Base-by-base conservation (phyloP, 2,329 filamentous ascomycete species). In the Lithohypha guttulata region DNA sequence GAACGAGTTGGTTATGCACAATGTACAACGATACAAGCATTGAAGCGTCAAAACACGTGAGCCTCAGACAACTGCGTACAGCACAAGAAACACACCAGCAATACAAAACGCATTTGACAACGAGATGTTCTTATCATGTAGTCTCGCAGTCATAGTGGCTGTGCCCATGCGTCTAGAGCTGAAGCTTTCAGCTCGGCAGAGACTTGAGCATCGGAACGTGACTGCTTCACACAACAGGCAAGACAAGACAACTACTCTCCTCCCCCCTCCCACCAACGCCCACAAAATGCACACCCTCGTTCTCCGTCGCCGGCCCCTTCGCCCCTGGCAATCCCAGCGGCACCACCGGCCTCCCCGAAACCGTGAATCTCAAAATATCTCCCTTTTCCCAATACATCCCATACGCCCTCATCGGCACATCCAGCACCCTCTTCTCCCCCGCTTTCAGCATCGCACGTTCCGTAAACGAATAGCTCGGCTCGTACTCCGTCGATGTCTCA, bases 161-260 rank as follows among this genome's bases (percentile, higher is more conserved):
- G n/a, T n/a, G n/a, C n/a, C n/a, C n/a, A n/a, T n/a, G n/a, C n/a
- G n/a, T n/a, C n/a, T n/a, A n/a, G n/a, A n/a, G n/a, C n/a, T n/a
- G n/a, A n/a, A n/a, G n/a, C n/a, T n/a, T n/a, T n/a, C n/a, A n/a
- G n/a, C n/a, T n/a, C n/a, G n/a, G n/a, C n/a, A n/a, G n/a, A n/a
- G n/a, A n/a, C n/a, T n/a, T n/a, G n/a, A n/a, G n/a, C n/a, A n/a
- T n/a, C n/a, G n/a, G n/a, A n/a, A n/a, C n/a, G n/a, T n/a, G n/a
- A n/a, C n/a, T n/a, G n/a, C n/a, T n/a, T n/a, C n/a, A 35, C 21
- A 35, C 32, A 18, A 35, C n/a, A 3, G 33, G 33, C 7, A 35
- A 26, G 9, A 35, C 21, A 6, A 35, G 19, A 18, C 7, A 18
- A 15, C 19, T 25, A 27, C 33, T 25, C n/a, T 14, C 33, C 33